phyloP scores from a whole-genome alignment of 768 basidiomycete species.

The Suillus ampliporus region DNA sequence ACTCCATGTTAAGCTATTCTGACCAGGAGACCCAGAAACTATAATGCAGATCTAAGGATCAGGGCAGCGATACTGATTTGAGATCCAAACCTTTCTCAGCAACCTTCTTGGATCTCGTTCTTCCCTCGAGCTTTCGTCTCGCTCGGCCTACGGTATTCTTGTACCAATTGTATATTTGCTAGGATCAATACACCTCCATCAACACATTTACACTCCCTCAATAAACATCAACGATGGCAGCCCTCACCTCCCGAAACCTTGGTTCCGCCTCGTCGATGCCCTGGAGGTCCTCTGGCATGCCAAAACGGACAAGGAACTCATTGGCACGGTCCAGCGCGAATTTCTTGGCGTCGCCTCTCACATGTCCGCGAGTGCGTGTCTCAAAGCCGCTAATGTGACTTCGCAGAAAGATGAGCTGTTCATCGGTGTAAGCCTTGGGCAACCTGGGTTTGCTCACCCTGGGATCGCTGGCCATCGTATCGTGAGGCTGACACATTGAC shows the following conservation, averaged over 20 bases:
- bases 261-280: constrained; percentile 62
- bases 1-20: constrained; percentile 43
- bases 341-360: constrained; percentile 73
- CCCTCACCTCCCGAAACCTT: constrained; percentile 62
- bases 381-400: constrained; percentile 62
- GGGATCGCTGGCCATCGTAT: constrained; percentile 56
- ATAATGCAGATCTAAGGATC: constrained; percentile 16
- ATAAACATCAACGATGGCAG: constrained; percentile 1
- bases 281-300: constrained; percentile 59
- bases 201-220: constrained; percentile 4
- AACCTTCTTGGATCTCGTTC: constrained; percentile 54
- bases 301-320: constrained; percentile 65
- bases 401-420: constrained; percentile 63
- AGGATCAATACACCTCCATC: constrained; percentile 5
- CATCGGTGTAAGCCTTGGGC: constrained; percentile 68
- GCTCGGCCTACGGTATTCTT: constrained; percentile 72
- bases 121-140: constrained; percentile 60
- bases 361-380: constrained; percentile 59
- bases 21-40: constrained; percentile 22
- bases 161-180: constrained; percentile 50
- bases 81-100: constrained; percentile 52
- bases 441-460: constrained; percentile 69
- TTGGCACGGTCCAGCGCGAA: constrained; percentile 66
- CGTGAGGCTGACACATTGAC: constrained; percentile 12
- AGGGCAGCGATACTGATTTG: constrained; percentile 12